Base-by-base conservation (phyloP, 1,139 yeast species). In the Taphrina populina region DNA sequence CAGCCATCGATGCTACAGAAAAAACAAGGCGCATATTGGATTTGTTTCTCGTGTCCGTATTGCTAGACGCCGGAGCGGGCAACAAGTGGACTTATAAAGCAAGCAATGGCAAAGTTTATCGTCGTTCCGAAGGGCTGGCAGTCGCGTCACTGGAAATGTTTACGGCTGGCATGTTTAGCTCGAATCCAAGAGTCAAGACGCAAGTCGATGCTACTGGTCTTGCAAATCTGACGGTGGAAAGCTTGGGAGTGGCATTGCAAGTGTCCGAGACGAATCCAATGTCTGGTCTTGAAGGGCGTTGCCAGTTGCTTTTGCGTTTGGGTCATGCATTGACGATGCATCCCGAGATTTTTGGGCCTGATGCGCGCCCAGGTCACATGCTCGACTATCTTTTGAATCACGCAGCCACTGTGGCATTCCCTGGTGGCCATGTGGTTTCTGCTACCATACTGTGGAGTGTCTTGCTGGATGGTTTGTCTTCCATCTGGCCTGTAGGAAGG, bases 11-110 rank as follows among this genome's bases (percentile, higher is more conserved):
- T 46, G 73, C 73, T 35, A 54, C 66, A 13, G 79, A 76, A 57
- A 71, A 76, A 26, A 77, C 82, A 32, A 73, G 73, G 60, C 72
- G 78, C 39, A 65, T 80, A 40, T 69, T 80, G 52, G 84, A 80
- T 65, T 67, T 80, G 52, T 77, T 79, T 62, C 73, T 80, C 2
- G 75, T 80, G 32, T 77, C 82, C 52, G 84, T 80, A 3, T 66
- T 80, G 46, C 68, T 80, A 27, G 84, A 80, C 65, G 84, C 84
- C 2, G 84, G 84, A 24, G 83, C 84, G 0, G 84, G 84, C 13
- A 75, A 77, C 57, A 63, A 62, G 8, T 80, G 84, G 84, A 66
- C 65, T 43, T 80, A 70, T 63, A 62, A 59, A 3, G 68, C 68
- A 11, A 65, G 60, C 0, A 66, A 64, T 6, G 64, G 66, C 21